Evolutionary conservation across 805 yeast species (phyloP).

Genomic region (Ogataea siamensis): DNA sequence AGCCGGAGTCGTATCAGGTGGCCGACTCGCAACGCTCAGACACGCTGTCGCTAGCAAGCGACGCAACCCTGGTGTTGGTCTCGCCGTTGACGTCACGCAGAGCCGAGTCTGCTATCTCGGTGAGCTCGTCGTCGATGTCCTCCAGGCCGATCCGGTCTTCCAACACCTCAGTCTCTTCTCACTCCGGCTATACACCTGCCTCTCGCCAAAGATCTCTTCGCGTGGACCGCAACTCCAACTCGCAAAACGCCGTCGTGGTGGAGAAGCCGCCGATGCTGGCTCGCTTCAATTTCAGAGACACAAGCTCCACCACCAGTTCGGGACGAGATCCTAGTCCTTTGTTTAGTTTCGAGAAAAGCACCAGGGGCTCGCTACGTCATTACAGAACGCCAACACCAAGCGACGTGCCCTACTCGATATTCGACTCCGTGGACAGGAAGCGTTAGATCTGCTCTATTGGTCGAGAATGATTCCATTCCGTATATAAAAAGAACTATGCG

Average conservation of each 20-base stretch:
- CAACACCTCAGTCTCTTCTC: constrained; percentile 9
- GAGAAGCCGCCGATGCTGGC: constrained; percentile 11
- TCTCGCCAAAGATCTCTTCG: constrained; percentile 9
- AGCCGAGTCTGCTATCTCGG: constrained; percentile 6
- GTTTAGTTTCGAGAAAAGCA: constrained; percentile 8
- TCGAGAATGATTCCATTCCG: constrained; percentile 5
- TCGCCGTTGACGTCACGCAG: constrained; percentile 8
- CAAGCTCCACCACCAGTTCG: constrained; percentile 3
- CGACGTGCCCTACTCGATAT: constrained; percentile 16
- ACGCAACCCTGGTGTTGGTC: constrained; percentile 11
- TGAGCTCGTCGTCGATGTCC: constrained; percentile 9
- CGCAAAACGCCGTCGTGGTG: constrained; percentile 7
- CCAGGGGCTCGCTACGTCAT: constrained; percentile 8
- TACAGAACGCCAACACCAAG: constrained; percentile 11
- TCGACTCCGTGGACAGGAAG: constrained; percentile 13
- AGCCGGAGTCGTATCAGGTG: background rate
- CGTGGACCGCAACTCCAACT: constrained; percentile 10
- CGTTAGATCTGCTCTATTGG: constrained; percentile 3
- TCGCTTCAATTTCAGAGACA: constrained; percentile 10
- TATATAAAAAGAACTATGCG: constrained; percentile 10
- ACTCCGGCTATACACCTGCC: constrained; percentile 5
- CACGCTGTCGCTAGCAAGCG: constrained; percentile 9
- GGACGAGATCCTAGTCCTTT: constrained; percentile 13
- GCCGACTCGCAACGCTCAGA: constrained; percentile 11
- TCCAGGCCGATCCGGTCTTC: constrained; percentile 5